Base-by-base conservation (phyloP, 768 basidiomycete genomes). In the Udeniomyces megalosporus region DNA sequence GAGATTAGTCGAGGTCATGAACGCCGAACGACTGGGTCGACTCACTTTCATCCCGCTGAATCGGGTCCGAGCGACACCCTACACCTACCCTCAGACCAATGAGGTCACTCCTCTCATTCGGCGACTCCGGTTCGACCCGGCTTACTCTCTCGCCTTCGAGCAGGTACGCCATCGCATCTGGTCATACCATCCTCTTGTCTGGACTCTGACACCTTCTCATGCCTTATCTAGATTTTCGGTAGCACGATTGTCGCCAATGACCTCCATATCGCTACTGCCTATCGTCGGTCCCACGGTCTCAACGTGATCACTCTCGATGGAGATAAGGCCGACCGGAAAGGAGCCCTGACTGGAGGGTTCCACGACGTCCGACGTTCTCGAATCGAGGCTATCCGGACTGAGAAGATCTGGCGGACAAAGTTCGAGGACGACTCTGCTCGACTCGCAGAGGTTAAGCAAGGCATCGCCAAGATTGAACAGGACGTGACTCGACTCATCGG, bases 11-110 rank as follows among this genome's bases (percentile, higher is more conserved):
- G 87, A 95, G 22, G 77, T 85, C 67, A 96, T 99, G 93, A 76
- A 91, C 68, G 83, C 83, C 69, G 91, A 97, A 71, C 88, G 86
- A 72, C 86, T 82, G 12, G 95, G 93, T 2, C 84, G 95, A 55
- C 87, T 99, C 8, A 99, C 95, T 0, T 96, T 97, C 76, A 92
- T 99, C 85, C 95, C 95, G 22, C 80, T 99, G 45, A 97, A 97
- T 73, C 85, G 95, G 15, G 82, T 99, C 62, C 84, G 85, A 68
- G 85, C 86, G 58, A 88, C 86, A 66, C 77, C 80, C 0, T 76
- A 81, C 22, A 84, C 84, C 10, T 80, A 79, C 50, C 77, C 77
- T 8, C 59, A 67, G 28, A 73, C 70, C 44, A 68, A 73, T 50
- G 75, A 63, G 20, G 50, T 63, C 15, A 32, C 22, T 22, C 77